Conservation (phyloP, 495 filamentous ascomycete species). For the Podospora appendiculata region DNA sequence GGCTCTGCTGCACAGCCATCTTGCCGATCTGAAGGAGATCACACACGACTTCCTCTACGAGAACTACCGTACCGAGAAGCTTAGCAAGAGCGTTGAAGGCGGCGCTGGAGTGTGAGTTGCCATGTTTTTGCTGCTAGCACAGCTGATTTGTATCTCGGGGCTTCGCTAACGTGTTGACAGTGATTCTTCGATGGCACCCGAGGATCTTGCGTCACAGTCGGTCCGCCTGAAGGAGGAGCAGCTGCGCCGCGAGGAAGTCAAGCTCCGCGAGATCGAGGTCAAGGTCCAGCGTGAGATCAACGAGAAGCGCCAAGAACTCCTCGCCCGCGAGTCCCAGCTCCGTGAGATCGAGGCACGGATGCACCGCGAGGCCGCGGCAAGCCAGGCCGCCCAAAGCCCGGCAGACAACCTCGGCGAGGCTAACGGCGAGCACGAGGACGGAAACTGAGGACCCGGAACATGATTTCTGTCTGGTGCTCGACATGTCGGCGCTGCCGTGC, state of each 20-base stretch:
- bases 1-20: constrained; percentile 90
- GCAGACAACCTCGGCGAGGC: constrained; percentile 32
- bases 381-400: constrained; percentile 20
- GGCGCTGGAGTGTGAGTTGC: constrained; percentile 72
- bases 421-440: constrained; percentile 36
- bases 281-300: constrained; percentile 99
- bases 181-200: constrained; percentile 93
- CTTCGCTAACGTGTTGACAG: constrained; percentile 29
- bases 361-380: constrained; percentile 45
- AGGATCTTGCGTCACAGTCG: constrained; percentile 92
- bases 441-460: constrained; percentile 18
- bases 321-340: constrained; percentile 96
- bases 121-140: neutral
- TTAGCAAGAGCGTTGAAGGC: constrained; percentile 97
- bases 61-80: constrained; percentile 99
- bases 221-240: constrained; percentile 99
- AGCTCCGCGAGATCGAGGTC: constrained; percentile 96
- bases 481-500: neutral
- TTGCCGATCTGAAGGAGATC: constrained; percentile 97
- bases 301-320: constrained; percentile 96
- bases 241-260: constrained; percentile 97
- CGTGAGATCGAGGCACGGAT: constrained; percentile 76
- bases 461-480: neutral
- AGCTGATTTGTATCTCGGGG: neutral
- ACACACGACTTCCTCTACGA: constrained; percentile 99